These are phyloP conservation scores for Beauveria brongniartii DNA, from an alignment of 2,329 filamentous ascomycete species.

Conservation along the genomic window DNA sequence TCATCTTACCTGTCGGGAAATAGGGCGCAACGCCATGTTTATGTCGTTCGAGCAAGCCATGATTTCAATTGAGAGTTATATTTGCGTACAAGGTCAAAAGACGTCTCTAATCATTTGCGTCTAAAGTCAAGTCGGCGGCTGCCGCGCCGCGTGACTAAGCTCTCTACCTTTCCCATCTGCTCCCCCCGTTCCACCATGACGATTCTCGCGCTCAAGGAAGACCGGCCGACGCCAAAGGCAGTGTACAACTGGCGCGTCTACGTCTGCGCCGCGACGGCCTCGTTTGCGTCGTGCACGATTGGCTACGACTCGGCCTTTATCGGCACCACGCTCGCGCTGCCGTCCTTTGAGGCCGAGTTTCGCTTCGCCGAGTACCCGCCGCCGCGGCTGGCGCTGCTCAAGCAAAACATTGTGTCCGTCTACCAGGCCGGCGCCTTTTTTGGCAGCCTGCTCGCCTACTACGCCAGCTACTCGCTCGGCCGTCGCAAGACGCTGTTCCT, in stretches of 20 bases:
- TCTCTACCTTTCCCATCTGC: not conserved
- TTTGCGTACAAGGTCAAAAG: not conserved
- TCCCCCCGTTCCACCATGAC: slow-evolving; percentile 25
- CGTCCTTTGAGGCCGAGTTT: slow-evolving; percentile 64
- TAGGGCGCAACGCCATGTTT: not conserved
- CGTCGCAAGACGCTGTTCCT: slow-evolving; percentile 55
- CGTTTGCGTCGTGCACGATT: slow-evolving; percentile 49
- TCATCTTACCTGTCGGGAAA: not conserved
- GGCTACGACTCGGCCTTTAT: slow-evolving; percentile 69
- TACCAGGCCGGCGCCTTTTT: slow-evolving; percentile 84
- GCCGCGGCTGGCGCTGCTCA: slow-evolving; percentile 47
- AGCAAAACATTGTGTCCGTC: slow-evolving; percentile 69
- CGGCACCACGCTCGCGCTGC: slow-evolving; percentile 63
- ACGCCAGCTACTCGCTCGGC: slow-evolving; percentile 57
- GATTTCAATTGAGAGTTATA: not conserved
- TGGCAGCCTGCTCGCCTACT: slow-evolving; percentile 63
- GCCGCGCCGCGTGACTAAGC: not conserved
- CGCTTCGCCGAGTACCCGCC: slow-evolving; percentile 43
- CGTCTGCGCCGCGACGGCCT: slow-evolving; percentile 43
- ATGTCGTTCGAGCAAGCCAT: not conserved
- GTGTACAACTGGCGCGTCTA: slow-evolving; percentile 58
- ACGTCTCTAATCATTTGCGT: not conserved
- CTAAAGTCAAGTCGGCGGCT: no score
- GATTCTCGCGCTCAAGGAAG: slow-evolving; percentile 44
- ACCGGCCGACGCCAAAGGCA: slow-evolving; percentile 46